These are phyloP conservation scores for Globisporangium ultimum DNA, from an alignment of 352 stramenopile species.

Conservation along the genomic window DNA sequence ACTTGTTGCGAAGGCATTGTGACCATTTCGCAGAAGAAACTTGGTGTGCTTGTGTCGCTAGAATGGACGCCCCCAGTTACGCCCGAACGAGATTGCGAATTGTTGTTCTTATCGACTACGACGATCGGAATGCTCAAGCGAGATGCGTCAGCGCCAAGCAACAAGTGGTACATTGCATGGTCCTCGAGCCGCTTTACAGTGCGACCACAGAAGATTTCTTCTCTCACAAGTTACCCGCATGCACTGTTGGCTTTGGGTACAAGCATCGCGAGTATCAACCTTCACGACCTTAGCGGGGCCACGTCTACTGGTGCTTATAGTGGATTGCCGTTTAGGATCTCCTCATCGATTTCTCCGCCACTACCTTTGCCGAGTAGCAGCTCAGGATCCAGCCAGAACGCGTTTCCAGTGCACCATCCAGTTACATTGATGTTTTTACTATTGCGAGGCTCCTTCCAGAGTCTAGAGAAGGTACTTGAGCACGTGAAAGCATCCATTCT, in stretches of 20 bases:
- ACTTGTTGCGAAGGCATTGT: conserved; percentile 53
- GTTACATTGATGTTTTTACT: conserved; percentile 72
- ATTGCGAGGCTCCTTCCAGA: conserved; percentile 56
- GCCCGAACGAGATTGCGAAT: conserved; percentile 41
- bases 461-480: conserved; percentile 48
- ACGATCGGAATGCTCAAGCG: conserved; percentile 60
- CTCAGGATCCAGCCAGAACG: conserved; percentile 10
- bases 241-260: conserved; percentile 40
- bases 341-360: neutral
- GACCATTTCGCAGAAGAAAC: conserved; percentile 49
- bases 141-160: conserved; percentile 30
- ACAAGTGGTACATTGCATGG: conserved; percentile 61
- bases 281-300: conserved; percentile 40
- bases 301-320: conserved; percentile 9
- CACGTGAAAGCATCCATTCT: conserved; percentile 56
- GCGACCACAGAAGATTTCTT: conserved; percentile 44
- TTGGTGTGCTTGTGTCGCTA: conserved; percentile 52
- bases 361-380: neutral
- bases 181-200: conserved; percentile 57
- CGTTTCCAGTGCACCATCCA: conserved; percentile 47
- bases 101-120: conserved; percentile 65
- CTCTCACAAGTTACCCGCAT: conserved; percentile 50
- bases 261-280: conserved; percentile 54
- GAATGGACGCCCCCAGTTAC: conserved; percentile 62
- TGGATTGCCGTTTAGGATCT: conserved; percentile 13